Evolutionary conservation across 352 stramenopile genomes (phyloP), one percentile per base, ranked within the genome.

Genomic region (Pythium oligandrum): DNA sequence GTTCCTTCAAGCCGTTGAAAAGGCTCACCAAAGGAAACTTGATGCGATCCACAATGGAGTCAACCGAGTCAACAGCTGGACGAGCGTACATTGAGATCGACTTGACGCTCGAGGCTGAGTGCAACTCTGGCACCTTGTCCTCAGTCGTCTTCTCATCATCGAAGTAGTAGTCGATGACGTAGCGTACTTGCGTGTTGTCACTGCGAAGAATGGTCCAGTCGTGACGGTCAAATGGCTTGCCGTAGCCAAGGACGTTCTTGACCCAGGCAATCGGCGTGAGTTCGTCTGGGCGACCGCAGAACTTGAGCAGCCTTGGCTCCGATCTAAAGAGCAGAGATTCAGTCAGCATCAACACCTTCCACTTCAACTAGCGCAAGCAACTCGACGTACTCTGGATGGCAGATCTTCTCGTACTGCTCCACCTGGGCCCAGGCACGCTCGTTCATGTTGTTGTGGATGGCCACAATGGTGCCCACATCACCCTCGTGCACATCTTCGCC

Each of bases 391-490:
- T 90, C 78, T 5, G 83, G 86, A 50, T 94, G 78, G 47, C 80
- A 96, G 8, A 85, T 70, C 51, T 90, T 83, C 61, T 99, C 98
- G 94, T 98, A 99, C 67, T 98, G 84, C 61, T 98, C 80, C 11
- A 99, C 88, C 63, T 98, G 83, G 4, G 74, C 71, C 97, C 97
- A 99, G 4, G 96, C 98, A 39, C 88, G 88, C 73, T 99, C 97
- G 78, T 99, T 99, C 97, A 99, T 99, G 73, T 98, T 98, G 83
- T 99, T 99, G 83, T 99, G 97, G 61, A 99, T 97, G 17, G 95
- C 95, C 33, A 99, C 95, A 11, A 99, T 98, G 38, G 74, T 85
- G n/a, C 70, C 75, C 48, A 99, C 89, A 55, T 98, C 86, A 35
- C 78, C 84, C 51, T 98, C 93, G 57, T 98, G 87, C 43, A 98